Evolutionary conservation across 352 stramenopile species (phyloP).

Genomic region (Phytophthora citricola): DNA sequence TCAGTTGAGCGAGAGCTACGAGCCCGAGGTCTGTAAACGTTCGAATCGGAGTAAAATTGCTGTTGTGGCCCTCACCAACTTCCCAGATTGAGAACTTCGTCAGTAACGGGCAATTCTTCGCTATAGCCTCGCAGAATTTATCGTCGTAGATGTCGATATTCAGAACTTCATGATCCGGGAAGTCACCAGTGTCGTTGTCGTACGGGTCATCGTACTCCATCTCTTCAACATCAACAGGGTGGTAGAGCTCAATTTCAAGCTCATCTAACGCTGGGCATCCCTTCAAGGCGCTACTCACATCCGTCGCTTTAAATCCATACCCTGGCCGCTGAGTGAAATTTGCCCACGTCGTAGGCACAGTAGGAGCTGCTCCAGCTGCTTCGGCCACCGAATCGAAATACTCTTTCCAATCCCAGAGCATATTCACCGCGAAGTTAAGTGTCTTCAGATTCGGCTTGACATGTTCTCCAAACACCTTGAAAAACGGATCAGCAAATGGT

Average conservation of each 20-base stretch:
- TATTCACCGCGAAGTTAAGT: conserved; percentile 44
- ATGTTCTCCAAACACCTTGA: conserved; percentile 43
- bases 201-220: conserved; percentile 31
- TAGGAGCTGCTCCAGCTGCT: conserved; percentile 3
- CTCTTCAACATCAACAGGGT: conserved; percentile 26
- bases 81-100: conserved; percentile 43
- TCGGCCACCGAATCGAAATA: conserved; percentile 40
- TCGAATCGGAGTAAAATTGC: conserved; percentile 36
- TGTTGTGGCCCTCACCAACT: conserved; percentile 40
- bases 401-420: conserved; percentile 47
- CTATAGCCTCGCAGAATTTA: conserved; percentile 39
- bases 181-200: conserved; percentile 28
- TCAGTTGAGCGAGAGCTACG: conserved; percentile 38
- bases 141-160: conserved; percentile 49
- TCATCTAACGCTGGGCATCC: conserved; percentile 46
- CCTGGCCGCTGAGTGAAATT: conserved; percentile 9
- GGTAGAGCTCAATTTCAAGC: conserved; percentile 48
- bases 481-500: conserved; percentile 50
- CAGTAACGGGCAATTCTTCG: conserved; percentile 32
- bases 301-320: conserved; percentile 34
- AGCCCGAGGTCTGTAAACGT: conserved; percentile 48
- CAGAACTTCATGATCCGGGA: conserved; percentile 35
- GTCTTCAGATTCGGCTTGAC: conserved; percentile 41
- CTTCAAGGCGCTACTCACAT: conserved; percentile 37
- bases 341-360: neutral